phyloP scores from a whole-genome alignment of 306 rosid genomes.

The Pueraria montana region DNA sequence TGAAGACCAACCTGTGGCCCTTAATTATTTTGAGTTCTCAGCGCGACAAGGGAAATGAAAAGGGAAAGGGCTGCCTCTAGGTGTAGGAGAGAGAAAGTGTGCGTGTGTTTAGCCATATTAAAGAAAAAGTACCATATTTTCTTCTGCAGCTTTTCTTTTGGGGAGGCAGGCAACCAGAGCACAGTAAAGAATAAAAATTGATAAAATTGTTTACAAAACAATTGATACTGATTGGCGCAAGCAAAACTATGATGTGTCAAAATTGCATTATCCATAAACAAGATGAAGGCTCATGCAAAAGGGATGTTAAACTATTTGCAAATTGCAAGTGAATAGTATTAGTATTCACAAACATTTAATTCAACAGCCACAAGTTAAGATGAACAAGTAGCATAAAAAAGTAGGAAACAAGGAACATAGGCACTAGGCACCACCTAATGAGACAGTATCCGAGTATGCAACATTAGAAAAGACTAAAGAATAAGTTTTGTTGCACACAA shows the following conservation, averaged over 20 bases:
- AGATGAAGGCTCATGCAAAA: not conserved
- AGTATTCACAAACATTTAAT: not conserved
- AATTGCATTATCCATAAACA: conserved; percentile 6
- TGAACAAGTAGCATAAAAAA: conserved; percentile 10
- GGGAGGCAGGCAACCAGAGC: not conserved
- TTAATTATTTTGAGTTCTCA: not conserved
- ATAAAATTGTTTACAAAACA: not conserved
- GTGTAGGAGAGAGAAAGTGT: too few species aligned
- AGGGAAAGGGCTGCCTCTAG: not conserved
- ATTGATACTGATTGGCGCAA: not conserved
- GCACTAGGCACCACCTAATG: not conserved
- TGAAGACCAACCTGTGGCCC: not conserved
- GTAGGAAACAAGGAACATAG: conserved; percentile 18
- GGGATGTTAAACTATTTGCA: too few species aligned
- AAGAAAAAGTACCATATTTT: too few species aligned
- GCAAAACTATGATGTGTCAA: not conserved
- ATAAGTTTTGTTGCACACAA: not conserved
- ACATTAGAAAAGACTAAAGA: not conserved
- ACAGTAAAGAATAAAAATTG: conserved; percentile 13
- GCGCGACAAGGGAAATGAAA: conserved; percentile 12
- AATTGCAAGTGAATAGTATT: not conserved
- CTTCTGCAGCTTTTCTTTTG: not conserved
- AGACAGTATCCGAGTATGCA: not conserved
- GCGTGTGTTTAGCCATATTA: too few species aligned
- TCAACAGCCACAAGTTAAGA: conserved; percentile 14